phyloP scores from a whole-genome alignment of 805 yeast species.

The Scheffersomyces spartinae region DNA sequence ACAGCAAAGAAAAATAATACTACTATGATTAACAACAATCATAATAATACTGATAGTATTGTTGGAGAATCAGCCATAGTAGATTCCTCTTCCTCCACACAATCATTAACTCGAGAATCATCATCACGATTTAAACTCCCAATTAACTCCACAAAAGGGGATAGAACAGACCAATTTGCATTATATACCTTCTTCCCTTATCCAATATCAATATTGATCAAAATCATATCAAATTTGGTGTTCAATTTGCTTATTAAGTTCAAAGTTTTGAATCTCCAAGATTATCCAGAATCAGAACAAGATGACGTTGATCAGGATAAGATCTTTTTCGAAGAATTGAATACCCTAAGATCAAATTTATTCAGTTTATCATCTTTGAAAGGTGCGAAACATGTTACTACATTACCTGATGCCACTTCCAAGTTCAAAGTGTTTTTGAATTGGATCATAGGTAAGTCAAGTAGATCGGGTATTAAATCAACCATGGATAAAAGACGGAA shows the following conservation, averaged over 20 bases:
- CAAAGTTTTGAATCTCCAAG: slow-evolving; percentile 12
- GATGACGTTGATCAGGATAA: slow-evolving; percentile 12
- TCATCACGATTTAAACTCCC: too few relatives aligned
- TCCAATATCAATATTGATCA: slow-evolving; percentile 21
- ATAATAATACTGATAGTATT: too few relatives aligned
- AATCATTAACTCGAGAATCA: slow-evolving; percentile 5
- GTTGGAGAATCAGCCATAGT: slow-evolving; percentile 1
- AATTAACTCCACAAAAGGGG: slow-evolving; percentile 14
- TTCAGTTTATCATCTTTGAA: slow-evolving; percentile 29
- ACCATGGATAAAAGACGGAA: slow-evolving; percentile 30
- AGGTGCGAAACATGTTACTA: slow-evolving; percentile 21
- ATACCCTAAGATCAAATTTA: slow-evolving; percentile 21
- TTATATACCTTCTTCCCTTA: slow-evolving; percentile 30
- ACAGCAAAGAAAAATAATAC: background rate
- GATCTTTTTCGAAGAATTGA: slow-evolving; percentile 15
- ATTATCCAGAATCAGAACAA: slow-evolving; percentile 10
- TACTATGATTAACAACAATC: background rate
- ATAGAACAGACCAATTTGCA: slow-evolving; percentile 19
- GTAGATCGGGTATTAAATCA: slow-evolving; percentile 9
- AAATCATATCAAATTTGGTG: slow-evolving; percentile 7
- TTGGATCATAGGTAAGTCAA: slow-evolving; percentile 10
- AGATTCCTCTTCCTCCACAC: slow-evolving; percentile 2
- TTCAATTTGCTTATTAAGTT: slow-evolving; percentile 12
- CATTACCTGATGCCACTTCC: slow-evolving; percentile 18
- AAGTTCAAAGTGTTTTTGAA: slow-evolving; percentile 11